phyloP scores from a whole-genome alignment of 192 early-diverging fungal genomes.

The Mortierella claussenii region DNA sequence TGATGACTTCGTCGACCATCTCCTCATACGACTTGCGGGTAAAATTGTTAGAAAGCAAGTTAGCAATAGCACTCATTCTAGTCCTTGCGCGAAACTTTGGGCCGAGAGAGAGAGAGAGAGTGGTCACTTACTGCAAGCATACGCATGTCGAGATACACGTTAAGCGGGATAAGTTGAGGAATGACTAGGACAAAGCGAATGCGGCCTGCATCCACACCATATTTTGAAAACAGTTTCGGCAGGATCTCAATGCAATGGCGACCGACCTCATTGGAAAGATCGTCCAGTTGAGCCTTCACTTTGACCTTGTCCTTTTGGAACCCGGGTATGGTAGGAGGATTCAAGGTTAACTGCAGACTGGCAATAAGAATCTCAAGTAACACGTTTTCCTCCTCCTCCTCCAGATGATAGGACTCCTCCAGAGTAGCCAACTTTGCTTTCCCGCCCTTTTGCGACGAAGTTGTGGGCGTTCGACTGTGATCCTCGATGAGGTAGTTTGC shows the following conservation, averaged over 20 bases:
- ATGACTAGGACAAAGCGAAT: constrained; percentile 55
- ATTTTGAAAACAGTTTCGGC: constrained; percentile 58
- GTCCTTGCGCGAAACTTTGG: too few relatives aligned
- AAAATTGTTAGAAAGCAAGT: too few relatives aligned
- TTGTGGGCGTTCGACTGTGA: constrained; percentile 14
- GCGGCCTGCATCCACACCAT: constrained; percentile 53
- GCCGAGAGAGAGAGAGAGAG: not conserved
- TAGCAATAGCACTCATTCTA: too few relatives aligned
- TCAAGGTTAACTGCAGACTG: constrained; percentile 51
- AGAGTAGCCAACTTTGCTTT: constrained; percentile 11
- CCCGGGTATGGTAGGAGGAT: constrained; percentile 29
- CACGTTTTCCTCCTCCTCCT: constrained; percentile 64
- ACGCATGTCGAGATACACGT: constrained; percentile 59
- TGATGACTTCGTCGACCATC: constrained; percentile 57
- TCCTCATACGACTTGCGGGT: constrained; percentile 8
- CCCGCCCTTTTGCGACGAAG: constrained; percentile 6
- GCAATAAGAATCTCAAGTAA: constrained; percentile 60
- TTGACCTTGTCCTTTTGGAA: constrained; percentile 52
- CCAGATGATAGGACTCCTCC: constrained; percentile 55
- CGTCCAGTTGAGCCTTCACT: constrained; percentile 50
- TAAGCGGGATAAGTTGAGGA: constrained; percentile 58
- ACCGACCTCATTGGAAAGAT: constrained; percentile 55
- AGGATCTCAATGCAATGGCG: constrained; percentile 51
- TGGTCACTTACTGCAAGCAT: constrained; percentile 50
- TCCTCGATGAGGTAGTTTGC: constrained; percentile 61